Evolutionary conservation across 108 stramenopile species (phyloP).

Genomic region (Stephanodiscus triporus): DNA sequence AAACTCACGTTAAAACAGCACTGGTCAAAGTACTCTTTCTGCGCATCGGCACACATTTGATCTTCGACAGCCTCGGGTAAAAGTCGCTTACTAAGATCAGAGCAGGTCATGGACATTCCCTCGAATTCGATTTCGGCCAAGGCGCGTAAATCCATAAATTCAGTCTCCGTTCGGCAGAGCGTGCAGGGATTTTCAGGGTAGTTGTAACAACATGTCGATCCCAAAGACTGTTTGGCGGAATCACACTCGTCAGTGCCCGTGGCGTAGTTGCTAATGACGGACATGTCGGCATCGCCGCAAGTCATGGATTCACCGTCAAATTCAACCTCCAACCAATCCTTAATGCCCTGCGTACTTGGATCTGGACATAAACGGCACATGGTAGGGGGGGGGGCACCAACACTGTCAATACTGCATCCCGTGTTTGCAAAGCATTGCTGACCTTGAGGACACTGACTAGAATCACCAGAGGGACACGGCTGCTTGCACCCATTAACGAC

Average conservation of each 20-base stretch:
- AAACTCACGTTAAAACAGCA: constrained; percentile 37
- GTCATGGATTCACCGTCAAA: constrained; percentile 42
- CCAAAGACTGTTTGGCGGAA: constrained; percentile 42
- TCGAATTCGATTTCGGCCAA: constrained; percentile 38
- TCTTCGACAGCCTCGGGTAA: constrained; percentile 37
- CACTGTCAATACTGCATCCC: constrained; percentile 48
- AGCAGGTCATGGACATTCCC: constrained; percentile 40
- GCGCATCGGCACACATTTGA: constrained; percentile 31
- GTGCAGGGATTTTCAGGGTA: constrained; percentile 49
- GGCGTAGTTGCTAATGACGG: constrained; percentile 26
- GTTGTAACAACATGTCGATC: constrained; percentile 40
- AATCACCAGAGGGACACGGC: constrained; percentile 43
- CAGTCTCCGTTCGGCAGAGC: constrained; percentile 49
- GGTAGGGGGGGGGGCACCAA: constrained; percentile 46
- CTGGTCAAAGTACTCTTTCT: constrained; percentile 36
- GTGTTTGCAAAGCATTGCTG: constrained; percentile 48
- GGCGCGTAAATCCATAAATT: constrained; percentile 45
- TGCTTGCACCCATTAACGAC: constrained; percentile 44
- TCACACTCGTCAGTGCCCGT: constrained; percentile 41
- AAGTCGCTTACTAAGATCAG: constrained; percentile 38
- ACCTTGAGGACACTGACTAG: constrained; percentile 40
- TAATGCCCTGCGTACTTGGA: constrained; percentile 51
- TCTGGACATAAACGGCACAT: constrained; percentile 53
- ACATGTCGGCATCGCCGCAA: constrained; percentile 49
- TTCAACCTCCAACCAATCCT: constrained; percentile 45